Evolutionary conservation across 176 grass and related monocot species (phyloP).

Genomic region (Paspalum vaginatum): DNA sequence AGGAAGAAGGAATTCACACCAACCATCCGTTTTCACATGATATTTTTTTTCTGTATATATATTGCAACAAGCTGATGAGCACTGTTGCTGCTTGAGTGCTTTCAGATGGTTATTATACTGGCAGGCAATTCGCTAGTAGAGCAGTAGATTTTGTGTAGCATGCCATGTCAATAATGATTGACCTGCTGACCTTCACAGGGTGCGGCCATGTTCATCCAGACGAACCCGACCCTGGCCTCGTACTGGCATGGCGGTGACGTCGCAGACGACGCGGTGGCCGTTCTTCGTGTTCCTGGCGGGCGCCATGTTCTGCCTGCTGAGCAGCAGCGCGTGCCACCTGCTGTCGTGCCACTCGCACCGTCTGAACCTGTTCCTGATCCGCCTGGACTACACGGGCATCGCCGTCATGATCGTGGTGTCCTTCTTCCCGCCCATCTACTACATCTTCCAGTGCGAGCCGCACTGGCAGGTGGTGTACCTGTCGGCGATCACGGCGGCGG

Average conservation of each 20-base stretch:
- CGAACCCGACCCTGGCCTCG: conserved; percentile 34
- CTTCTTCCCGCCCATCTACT: conserved; percentile 97
- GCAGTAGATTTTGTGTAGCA: no score
- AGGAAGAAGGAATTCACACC: background rate
- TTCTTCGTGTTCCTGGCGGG: conserved; percentile 89
- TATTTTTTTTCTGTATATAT: no score
- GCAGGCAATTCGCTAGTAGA: no score
- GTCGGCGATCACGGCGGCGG: conserved; percentile 64
- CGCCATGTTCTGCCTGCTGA: conserved; percentile 93
- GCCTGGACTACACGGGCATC: conserved; percentile 87
- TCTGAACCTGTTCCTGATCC: conserved; percentile 84
- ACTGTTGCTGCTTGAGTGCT: no score
- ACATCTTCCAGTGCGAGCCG: conserved; percentile 92
- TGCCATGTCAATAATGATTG: no score
- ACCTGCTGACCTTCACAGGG: conserved; percentile 34
- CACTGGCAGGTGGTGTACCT: conserved; percentile 76
- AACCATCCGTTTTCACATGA: no score
- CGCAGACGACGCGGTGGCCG: conserved; percentile 60
- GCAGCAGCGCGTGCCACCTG: conserved; percentile 90
- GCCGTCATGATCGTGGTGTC: conserved; percentile 88
- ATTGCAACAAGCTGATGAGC: no score
- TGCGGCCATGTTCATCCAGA: conserved; percentile 59
- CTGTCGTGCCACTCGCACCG: conserved; percentile 80
- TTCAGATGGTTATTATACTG: no score
- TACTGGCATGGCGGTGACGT: conserved; percentile 5